Evolutionary conservation across 2,329 filamentous ascomycete species (phyloP).

Genomic region (Metarhizium humberi): DNA sequence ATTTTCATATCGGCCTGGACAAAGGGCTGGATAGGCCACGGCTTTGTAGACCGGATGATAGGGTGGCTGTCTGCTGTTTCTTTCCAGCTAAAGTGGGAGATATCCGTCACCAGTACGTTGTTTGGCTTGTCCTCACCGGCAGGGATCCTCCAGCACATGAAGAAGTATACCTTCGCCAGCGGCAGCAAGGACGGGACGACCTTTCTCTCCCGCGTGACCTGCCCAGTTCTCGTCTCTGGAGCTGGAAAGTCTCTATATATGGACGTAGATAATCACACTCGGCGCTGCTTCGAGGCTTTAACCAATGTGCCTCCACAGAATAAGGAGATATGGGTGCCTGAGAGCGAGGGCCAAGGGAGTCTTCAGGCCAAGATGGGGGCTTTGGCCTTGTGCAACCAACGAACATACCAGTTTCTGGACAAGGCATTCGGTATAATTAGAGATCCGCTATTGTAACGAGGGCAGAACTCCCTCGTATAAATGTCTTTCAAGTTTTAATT

Average conservation of each 20-base stretch:
- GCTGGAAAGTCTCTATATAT: constrained; percentile 6
- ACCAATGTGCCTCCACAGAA: not conserved
- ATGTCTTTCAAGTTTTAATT: no score
- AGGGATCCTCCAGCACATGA: constrained; percentile 4
- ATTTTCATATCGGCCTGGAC: constrained; percentile 11
- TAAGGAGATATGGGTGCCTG: constrained; percentile 9
- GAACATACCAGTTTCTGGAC: constrained; percentile 6
- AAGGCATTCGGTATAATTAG: constrained; percentile 1
- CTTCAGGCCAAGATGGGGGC: constrained; percentile 10
- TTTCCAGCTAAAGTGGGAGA: constrained; percentile 17
- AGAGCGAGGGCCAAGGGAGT: constrained; percentile 4
- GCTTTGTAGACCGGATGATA: constrained; percentile 12
- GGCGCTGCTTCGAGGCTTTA: constrained; percentile 4
- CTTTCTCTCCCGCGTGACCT: constrained; percentile 9
- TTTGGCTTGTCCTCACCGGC: constrained; percentile 13
- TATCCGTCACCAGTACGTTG: constrained; percentile 9
- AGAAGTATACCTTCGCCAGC: not conserved
- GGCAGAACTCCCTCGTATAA: no score
- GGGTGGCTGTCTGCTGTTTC: constrained; percentile 7
- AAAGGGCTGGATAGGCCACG: constrained; percentile 9
- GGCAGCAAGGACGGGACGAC: constrained; percentile 6
- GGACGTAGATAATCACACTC: constrained; percentile 5
- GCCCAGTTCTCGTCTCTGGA: constrained; percentile 14
- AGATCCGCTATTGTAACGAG: no score
- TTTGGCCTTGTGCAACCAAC: constrained; percentile 5